Evolutionary conservation across 768 basidiomycete species (phyloP).

Genomic region (Coprinopsis sp.): DNA sequence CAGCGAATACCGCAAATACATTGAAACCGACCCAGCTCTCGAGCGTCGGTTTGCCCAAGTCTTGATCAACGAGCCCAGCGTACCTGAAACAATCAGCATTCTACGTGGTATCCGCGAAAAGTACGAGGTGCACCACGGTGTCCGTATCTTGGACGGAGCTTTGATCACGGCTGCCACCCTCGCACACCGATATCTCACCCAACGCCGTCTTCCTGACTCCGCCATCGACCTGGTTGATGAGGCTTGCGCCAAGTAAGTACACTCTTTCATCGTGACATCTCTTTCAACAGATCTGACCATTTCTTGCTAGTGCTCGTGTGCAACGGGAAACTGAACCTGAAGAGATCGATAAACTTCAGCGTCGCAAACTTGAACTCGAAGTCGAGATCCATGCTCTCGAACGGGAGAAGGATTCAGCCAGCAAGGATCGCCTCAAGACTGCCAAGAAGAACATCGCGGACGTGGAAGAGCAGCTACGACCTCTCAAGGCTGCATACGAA

Average conservation of each 20-base stretch:
- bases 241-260: slow-evolving; percentile 74
- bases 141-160: slow-evolving; percentile 82
- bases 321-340: slow-evolving; percentile 94
- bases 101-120: slow-evolving; percentile 92
- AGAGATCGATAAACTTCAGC: slow-evolving; percentile 86
- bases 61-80: slow-evolving; percentile 84
- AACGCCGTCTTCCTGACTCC: slow-evolving; percentile 72
- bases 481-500: slow-evolving; percentile 82
- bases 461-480: slow-evolving; percentile 79
- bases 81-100: slow-evolving; percentile 88
- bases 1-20: slow-evolving; percentile 87
- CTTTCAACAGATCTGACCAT: slow-evolving; percentile 3
- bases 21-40: slow-evolving; percentile 88
- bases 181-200: slow-evolving; percentile 89
- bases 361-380: slow-evolving; percentile 84
- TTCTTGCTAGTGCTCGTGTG: slow-evolving; percentile 65
- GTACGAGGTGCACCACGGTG: slow-evolving; percentile 90
- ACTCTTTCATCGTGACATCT: not conserved
- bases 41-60: slow-evolving; percentile 94
- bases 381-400: slow-evolving; percentile 94
- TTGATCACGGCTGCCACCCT: slow-evolving; percentile 87
- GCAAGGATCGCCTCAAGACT: slow-evolving; percentile 71
- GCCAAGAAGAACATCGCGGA: slow-evolving; percentile 79
- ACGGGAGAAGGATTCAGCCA: slow-evolving; percentile 85
- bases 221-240: slow-evolving; percentile 94